These are phyloP conservation scores for Trametes versicolor DNA, from an alignment of 1,284 basidiomycete genomes.

Conservation along the genomic window DNA sequence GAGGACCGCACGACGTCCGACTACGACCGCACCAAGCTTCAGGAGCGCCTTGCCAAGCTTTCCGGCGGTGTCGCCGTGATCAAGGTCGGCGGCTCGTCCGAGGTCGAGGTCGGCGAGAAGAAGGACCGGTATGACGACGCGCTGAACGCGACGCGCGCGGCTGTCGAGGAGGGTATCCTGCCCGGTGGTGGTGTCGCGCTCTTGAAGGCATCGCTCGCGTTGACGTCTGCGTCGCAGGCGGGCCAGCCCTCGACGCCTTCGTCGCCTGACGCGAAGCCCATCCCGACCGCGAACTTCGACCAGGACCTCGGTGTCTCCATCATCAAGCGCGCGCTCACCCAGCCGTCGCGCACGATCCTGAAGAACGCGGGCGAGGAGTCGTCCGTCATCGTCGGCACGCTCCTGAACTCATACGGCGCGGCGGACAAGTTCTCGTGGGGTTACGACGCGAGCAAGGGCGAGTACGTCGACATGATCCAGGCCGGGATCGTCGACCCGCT, in stretches of 20 bases:
- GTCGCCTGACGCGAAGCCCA: conserved; percentile 66
- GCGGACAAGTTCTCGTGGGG: conserved; percentile 85
- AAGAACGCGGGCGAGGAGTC: conserved; percentile 97
- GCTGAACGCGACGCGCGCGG: conserved; percentile 95
- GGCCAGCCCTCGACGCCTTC: conserved; percentile 42
- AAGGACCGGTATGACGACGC: conserved; percentile 99
- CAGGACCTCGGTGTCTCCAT: conserved; percentile 97
- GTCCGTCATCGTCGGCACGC: conserved; percentile 90
- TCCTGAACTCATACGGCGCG: conserved; percentile 74
- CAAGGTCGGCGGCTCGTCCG: conserved; percentile 93
- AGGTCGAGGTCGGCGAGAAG: conserved; percentile 99
- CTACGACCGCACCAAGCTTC: conserved; percentile 95
- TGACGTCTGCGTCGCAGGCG: conserved; percentile 66
- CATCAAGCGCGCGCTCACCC: conserved; percentile 88
- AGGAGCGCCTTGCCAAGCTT: conserved; percentile 97
- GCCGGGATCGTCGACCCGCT: conserved; percentile 94
- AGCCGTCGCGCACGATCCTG: conserved; percentile 90
- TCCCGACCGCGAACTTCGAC: conserved; percentile 94
- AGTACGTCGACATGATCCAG: conserved; percentile 96
- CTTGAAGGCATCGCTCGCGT: conserved; percentile 88
- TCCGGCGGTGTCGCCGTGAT: conserved; percentile 98
- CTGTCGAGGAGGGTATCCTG: conserved; percentile 98
- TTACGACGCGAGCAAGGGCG: conserved; percentile 92
- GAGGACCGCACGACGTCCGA: conserved; percentile 89
- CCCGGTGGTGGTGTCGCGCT: conserved; percentile 95